phyloP scores from a whole-genome alignment of 129 eudicot genomes.

The Saussurea involucrata region DNA sequence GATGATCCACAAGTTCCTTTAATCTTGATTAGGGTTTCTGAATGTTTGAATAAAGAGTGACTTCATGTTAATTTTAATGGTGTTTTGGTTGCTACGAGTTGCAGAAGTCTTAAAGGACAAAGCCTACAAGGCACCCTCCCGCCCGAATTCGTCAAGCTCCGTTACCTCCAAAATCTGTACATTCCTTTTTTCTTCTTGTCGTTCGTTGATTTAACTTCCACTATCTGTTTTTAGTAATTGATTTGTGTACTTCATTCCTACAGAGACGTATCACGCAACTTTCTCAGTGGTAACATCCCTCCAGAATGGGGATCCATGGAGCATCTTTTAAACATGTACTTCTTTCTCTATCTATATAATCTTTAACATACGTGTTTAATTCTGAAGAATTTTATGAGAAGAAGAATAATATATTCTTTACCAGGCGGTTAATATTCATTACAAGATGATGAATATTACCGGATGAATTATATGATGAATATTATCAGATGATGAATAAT shows the following conservation, averaged over 20 bases:
- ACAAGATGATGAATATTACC: too few species aligned
- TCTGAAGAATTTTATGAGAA: too few species aligned
- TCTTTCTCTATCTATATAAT: not conserved
- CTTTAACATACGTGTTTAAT: not conserved
- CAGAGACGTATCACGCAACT: constrained; percentile 66
- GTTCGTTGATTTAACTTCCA: not conserved
- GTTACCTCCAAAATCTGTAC: constrained; percentile 56
- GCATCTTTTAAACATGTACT: constrained; percentile 40
- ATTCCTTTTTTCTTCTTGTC: not conserved
- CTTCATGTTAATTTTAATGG: not conserved
- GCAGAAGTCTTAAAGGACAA: constrained; percentile 61
- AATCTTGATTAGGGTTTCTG: not conserved
- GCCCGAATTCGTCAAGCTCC: constrained; percentile 46
- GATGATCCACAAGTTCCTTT: too few species aligned
- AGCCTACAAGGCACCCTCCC: constrained; percentile 58
- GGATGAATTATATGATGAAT: too few species aligned
- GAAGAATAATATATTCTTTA: too few species aligned
- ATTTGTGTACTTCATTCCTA: not conserved
- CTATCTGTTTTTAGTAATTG: not conserved
- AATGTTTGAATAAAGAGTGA: not conserved
- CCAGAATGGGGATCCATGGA: constrained; percentile 64
- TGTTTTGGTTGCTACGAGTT: not conserved
- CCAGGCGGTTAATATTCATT: too few species aligned
- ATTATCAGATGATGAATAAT: too few species aligned
- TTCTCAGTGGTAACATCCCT: constrained; percentile 62